Evolutionary conservation across 2,329 filamentous ascomycete species (phyloP), one percentile per base, ranked within the genome.

Genomic region (Paramyrothecium sp.): DNA sequence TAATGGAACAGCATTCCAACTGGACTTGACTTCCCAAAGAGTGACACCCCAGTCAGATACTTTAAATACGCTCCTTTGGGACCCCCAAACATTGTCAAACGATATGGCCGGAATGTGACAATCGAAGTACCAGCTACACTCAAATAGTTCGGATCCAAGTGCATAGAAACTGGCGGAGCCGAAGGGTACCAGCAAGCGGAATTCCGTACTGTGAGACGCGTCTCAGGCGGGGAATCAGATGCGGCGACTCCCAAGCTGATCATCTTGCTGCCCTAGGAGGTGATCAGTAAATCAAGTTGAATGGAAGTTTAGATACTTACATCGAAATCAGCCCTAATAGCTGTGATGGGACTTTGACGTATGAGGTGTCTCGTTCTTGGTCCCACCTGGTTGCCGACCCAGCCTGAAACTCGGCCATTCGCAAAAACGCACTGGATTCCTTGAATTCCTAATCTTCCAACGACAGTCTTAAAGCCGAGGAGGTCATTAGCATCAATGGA

Each of bases 361-460:
- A 19, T n/a, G 19, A 55, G 54, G 16, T 47, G 54, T 21, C 46
- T 55, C 13, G 51, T n/a, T 57, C 44, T 51, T 23, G 30, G 2
- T 48, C 22, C 10, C 33, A 38, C 16, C 16, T 38, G 33, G 33
- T 38, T 38, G 16, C 33, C 33, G 33, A 10, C 8, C 33, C 33
- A 38, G 16, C 16, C 10, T 38, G 33, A 38, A 10, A 38, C 16
- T 38, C 16, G 33, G 16, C 33, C 33, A 16, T 38, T 16, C 8
- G 8, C 33, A 10, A 38, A 16, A 8, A 10, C 16, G 33, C 33
- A 38, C 33, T 16, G 33, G 16, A 38, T 38, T 38, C 10, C 33
- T 38, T 38, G 33, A 16, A 38, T 38, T 38, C 33, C 33, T 10
- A 8, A 8, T 38, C 10, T 10, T 38, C 8, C 33, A 38, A 38